Base-by-base conservation (phyloP, 2,329 filamentous ascomycete genomes). In the Paracamarosporium sp. region DNA sequence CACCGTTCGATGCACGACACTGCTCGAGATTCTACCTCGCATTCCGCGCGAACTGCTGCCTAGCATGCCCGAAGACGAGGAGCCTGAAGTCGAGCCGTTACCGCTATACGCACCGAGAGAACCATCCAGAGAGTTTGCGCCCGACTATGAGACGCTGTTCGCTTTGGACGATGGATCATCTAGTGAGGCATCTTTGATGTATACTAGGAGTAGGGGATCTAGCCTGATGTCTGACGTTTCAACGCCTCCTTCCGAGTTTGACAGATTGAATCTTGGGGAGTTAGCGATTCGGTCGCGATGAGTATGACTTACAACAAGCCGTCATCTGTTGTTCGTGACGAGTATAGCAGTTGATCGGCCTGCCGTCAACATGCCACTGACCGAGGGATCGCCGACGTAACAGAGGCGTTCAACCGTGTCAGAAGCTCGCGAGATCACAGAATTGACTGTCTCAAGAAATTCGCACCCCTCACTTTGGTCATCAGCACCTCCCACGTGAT, bases 1-100 rank as follows among this genome's bases (percentile, higher is more conserved):
- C 50, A 66, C 56, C 3, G 61, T 76, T 25, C 63, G 61, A 5
- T 69, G 67, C 24, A 72, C 41, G 12, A 69, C 64, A 1, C 57
- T 66, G 2, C 60, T 76, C 0, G 68, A 74, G 20, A 76, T 76
- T 8, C 50, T 74, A 7, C 70, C 73, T 17, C 67, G 70, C 5
- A 38, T 63, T 2, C 64, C 69, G 1, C 61, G 62, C 3, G 44
- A 51, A 7, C 20, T 60, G 4, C 50, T 63, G 5, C 41, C 54
- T 12, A n/a, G 41, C 1, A 13, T 56, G 1, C 33, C 33, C 1
- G 57, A 64, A 4, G 65, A 68, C 9, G 66, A 70, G 11, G 65
- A 62, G n/a, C 60, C 65, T 1, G 65, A 70, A 1, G 28, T 65
- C 13, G 74, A 76, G 15, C 71, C 68, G 7, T 60, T 76, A 8